Percentiles rank a stretch among this genome's conserved stretches.
Conservation (phyloP, 2,329 filamentous ascomycete genomes). For the Fulvia fulva region DNA sequence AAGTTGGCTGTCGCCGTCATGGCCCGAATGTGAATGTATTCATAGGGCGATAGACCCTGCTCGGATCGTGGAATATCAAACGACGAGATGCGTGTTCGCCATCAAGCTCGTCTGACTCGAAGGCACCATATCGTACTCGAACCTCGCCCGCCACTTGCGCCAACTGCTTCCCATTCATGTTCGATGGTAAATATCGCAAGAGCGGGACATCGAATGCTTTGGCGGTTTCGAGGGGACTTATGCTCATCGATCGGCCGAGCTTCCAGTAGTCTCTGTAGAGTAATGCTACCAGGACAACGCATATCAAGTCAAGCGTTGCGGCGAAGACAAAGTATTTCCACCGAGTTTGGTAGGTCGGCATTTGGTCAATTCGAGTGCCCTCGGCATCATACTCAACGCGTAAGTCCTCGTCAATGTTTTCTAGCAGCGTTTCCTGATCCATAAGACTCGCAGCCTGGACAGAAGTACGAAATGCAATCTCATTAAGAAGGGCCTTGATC, state of each 20-base stretch:
- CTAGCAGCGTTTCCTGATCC: too few relatives aligned
- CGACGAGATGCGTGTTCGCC: background rate
- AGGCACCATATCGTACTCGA: background rate
- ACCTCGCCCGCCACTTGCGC: background rate
- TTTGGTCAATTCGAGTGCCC: background rate
- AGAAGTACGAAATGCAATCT: too few relatives aligned
- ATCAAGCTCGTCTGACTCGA: background rate
- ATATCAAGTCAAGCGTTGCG: background rate
- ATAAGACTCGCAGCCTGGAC: too few relatives aligned
- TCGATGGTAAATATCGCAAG: background rate
- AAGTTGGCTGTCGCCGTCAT: too few relatives aligned
- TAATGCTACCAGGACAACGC: background rate
- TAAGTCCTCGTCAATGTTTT: too few relatives aligned
- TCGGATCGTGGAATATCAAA: background rate
- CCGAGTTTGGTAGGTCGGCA: background rate
- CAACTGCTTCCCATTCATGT: background rate
- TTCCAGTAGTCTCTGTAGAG: constrained; percentile 28
- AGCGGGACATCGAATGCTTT: constrained; percentile 33
- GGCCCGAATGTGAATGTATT: too few relatives aligned
- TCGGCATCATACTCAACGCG: too few relatives aligned
- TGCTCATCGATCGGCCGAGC: constrained; percentile 27
- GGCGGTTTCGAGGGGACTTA: constrained; percentile 34
- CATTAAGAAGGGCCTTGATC: too few relatives aligned
- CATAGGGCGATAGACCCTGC: too few relatives aligned
- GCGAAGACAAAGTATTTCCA: background rate